Base-by-base conservation (phyloP, 2,329 filamentous ascomycete genomes). In the Sclerotinia minor region DNA sequence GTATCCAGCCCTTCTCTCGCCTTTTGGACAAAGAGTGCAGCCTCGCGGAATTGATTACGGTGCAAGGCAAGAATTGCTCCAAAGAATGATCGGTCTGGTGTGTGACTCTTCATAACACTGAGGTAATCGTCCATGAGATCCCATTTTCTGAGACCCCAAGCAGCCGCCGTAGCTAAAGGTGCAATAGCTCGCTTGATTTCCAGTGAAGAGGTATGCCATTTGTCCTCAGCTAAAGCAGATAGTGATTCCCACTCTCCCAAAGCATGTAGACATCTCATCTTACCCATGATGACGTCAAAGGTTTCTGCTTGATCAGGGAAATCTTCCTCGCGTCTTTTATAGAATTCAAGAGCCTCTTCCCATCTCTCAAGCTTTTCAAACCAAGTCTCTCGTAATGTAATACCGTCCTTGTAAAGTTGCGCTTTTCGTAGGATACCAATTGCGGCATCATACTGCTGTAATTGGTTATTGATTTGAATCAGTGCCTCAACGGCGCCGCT, bases 401-500 rank as follows among this genome's bases (percentile, higher is more conserved):
- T 96, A 19, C 87, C 87, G 76, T 99, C 95, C 73, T 92, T 92
- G 78, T 98, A 99, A 54, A 92, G 87, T 78, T 99, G 95, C 11
- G 95, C 95, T 80, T 97, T 97, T 63, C 95, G 89, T 68, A 99
- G 83, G 69, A 99, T 99, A 79, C 95, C 95, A 73, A 99, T 98
- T 53, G 95, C 96, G 44, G 95, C 96, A 79, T 99, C 95, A 9
- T 95, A 97, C 78, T 99, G 95, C 78, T 99, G 95, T 8, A 99
- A 85, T 78, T 99, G 94, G 77, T 99, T 99, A 80, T 99, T 99
- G 82, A 99, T 99, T 71, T 94, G 95, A 74, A 99, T 99, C 69
- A 99, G 83, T 9, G 96, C 96, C 79, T 99, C 95, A 1, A 99
- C 95, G 3, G 94, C 94, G 68, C 91, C 92, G 24, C 93, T 92